Conservation (phyloP, 495 filamentous ascomycete genomes). For the Neurospora discreta region DNA sequence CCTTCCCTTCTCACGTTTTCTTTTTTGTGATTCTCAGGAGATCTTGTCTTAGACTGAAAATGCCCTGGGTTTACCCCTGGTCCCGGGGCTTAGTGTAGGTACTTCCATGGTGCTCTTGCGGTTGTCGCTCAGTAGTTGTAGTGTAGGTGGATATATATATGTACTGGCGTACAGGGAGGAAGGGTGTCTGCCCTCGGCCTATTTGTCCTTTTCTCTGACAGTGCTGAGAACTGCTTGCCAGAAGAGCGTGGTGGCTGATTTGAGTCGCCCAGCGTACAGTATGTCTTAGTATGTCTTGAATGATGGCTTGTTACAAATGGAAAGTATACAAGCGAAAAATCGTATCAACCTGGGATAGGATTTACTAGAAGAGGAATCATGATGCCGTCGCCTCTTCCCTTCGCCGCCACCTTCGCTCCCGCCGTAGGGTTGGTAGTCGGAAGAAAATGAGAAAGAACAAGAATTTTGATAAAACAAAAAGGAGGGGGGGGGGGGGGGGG, state of each 20-base stretch:
- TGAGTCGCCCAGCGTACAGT: neutral
- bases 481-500: too few relatives aligned
- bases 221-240: neutral
- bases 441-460: neutral
- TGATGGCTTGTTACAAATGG: neutral
- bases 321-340: neutral
- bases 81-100: neutral
- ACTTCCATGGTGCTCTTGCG: neutral
- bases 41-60: neutral
- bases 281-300: neutral
- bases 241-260: neutral
- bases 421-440: neutral
- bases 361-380: neutral
- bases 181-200: neutral
- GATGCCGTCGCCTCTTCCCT: neutral
- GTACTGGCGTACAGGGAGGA: neutral
- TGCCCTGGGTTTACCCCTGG: neutral
- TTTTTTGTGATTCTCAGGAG: neutral
- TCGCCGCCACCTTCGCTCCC: neutral
- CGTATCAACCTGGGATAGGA: neutral
- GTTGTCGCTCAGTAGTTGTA: neutral
- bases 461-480: too few relatives aligned
- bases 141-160: neutral
- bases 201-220: neutral
- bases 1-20: neutral